Conservation (phyloP, 2,329 filamentous ascomycete species). For the Penicillium sp. region DNA sequence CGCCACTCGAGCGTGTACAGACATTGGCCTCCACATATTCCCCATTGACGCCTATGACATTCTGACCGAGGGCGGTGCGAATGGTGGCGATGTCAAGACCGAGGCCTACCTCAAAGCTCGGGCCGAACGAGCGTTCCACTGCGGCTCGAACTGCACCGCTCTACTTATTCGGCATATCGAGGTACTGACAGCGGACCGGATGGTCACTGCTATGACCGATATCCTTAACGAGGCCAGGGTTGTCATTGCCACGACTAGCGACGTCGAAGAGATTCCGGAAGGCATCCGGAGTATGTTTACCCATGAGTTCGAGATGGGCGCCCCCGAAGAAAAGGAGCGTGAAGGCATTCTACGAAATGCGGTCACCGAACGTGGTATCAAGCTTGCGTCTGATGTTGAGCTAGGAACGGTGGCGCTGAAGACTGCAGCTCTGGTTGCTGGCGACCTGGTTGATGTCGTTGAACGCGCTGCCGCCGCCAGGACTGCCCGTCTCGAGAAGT, state of each 20-base stretch:
- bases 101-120: conserved; percentile 84
- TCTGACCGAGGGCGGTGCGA: conserved; percentile 80
- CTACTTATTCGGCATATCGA: conserved; percentile 88
- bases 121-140: conserved; percentile 82
- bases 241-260: conserved; percentile 87
- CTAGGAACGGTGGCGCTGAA: conserved; percentile 82
- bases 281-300: conserved; percentile 87
- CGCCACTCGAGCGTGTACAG: conserved; percentile 71
- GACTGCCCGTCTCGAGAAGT: conserved; percentile 66
- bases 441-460: conserved; percentile 89
- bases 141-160: conserved; percentile 76
- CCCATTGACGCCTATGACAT: conserved; percentile 89
- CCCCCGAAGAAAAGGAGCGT: conserved; percentile 86
- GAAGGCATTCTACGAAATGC: conserved; percentile 80
- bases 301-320: conserved; percentile 88
- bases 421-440: conserved; percentile 90
- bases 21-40: conserved; percentile 87
- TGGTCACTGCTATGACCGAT: conserved; percentile 78
- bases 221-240: conserved; percentile 75
- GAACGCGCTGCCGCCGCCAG: conserved; percentile 80
- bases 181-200: conserved; percentile 83
- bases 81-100: conserved; percentile 87
- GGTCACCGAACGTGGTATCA: conserved; percentile 68
- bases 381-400: conserved; percentile 78
- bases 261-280: conserved; percentile 90